These are phyloP conservation scores for Hyaloscypha variabilis DNA, from an alignment of 495 filamentous ascomycete genomes.

Conservation along the genomic window DNA sequence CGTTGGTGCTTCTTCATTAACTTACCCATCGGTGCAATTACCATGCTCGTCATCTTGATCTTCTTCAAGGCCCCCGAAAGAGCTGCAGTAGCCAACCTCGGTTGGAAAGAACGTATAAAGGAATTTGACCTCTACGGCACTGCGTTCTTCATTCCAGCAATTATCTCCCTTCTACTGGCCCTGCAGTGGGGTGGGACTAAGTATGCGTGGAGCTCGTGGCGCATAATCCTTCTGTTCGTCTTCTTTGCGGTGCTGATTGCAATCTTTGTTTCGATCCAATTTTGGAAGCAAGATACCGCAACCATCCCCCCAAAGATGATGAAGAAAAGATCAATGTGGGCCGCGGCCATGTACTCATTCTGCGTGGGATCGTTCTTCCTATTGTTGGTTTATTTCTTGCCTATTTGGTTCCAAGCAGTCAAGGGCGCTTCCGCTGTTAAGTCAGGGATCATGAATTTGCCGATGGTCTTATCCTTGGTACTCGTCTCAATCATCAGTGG, in stretches of 20 bases:
- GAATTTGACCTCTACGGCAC: constrained; percentile 72
- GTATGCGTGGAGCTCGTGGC: constrained; percentile 41
- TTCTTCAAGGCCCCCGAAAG: not conserved
- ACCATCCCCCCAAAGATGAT: constrained; percentile 71
- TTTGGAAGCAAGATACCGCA: constrained; percentile 68
- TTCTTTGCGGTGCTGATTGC: not conserved
- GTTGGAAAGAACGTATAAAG: constrained; percentile 19
- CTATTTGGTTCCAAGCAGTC: constrained; percentile 46
- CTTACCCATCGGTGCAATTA: not conserved
- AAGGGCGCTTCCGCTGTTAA: constrained; percentile 56
- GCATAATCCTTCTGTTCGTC: not conserved
- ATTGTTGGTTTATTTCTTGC: constrained; percentile 43
- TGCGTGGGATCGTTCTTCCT: not conserved
- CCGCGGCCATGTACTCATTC: not conserved
- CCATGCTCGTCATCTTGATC: not conserved
- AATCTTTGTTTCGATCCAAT: constrained; percentile 42
- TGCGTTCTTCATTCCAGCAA: constrained; percentile 65
- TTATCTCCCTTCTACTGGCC: constrained; percentile 74
- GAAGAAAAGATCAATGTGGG: not conserved
- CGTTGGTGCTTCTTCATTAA: constrained; percentile 70
- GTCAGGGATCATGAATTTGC: constrained; percentile 72
- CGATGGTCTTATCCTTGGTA: constrained; percentile 46
- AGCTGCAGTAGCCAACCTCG: no score
- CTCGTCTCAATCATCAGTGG: constrained; percentile 38
- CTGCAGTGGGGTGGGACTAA: constrained; percentile 82